Evolutionary conservation across 768 basidiomycete genomes (phyloP).

Genomic region (Termitomyces sp.): DNA sequence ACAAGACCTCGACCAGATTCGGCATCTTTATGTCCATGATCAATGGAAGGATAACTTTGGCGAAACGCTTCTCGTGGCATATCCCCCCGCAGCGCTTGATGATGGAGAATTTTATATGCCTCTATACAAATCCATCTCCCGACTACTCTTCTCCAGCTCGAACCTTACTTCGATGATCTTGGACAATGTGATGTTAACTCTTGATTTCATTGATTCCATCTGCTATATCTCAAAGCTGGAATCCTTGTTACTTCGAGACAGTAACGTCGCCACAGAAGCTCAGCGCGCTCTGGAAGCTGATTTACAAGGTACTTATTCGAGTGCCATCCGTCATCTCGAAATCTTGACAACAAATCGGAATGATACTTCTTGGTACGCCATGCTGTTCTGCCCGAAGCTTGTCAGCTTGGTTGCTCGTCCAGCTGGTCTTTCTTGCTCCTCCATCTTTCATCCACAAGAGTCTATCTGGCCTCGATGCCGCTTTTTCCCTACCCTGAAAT

Average conservation of each 20-base stretch:
- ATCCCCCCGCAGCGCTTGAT: not conserved
- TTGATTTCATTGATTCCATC: not conserved
- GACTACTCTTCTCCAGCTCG: not conserved
- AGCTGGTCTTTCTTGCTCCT: too few relatives aligned
- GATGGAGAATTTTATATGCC: not conserved
- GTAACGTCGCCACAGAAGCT: not conserved
- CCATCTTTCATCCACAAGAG: not conserved
- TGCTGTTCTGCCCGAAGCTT: conserved; percentile 7
- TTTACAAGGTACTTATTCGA: not conserved
- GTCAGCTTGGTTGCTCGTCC: not conserved
- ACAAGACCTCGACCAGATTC: not conserved
- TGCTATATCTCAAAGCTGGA: not conserved
- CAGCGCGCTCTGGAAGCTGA: not conserved
- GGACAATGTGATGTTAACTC: not conserved
- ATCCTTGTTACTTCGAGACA: not conserved
- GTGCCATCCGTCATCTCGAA: not conserved
- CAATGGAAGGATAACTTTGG: not conserved
- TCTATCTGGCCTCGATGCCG: not conserved
- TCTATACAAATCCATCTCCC: not conserved
- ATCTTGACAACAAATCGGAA: not conserved
- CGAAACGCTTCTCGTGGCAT: not conserved
- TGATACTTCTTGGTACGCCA: not conserved
- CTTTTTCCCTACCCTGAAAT: conserved; percentile 4
- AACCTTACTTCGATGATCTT: conserved; percentile 4
- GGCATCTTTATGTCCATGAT: not conserved